Evolutionary conservation across 768 basidiomycete genomes (phyloP), one percentile per base, ranked within the genome.

Genomic region (Serendipita sp.): DNA sequence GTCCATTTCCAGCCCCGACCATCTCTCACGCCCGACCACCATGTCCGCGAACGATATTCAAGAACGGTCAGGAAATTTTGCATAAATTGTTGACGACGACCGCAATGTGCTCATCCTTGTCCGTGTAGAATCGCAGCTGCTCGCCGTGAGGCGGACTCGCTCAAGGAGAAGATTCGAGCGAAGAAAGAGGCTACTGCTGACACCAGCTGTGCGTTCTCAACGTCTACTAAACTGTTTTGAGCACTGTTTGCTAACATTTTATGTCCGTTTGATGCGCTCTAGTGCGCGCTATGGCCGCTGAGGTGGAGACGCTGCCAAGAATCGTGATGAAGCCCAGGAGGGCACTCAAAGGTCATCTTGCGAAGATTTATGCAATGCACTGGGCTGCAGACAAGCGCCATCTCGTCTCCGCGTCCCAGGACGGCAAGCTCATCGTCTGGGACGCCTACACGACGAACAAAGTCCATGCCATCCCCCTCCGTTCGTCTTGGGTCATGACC

Each of bases 361-460:
- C 95, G 67, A 99, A 99, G 81, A 98, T 99, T 72, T 99, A 99
- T 75, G 95, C 95, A 56, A 96, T 99, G 90, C 96, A 99, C 75
- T 99, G 96, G 96, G 89, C 95, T 38, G 85, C 89, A 63, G 95
- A 99, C 79, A 84, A 92, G 72, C 82, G 96, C 71, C 95, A 99
- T 79, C 84, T 99, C 67, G 95, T 99, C 41, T 98, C 96, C 15
- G 95, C 95, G n/a, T 98, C 95, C 2, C 95, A 99, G 74, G 95
- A 99, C 73, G 95, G 95, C 63, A 99, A 99, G 76, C 83, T 99
- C 66, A 98, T 99, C 73, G 95, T 99, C 64, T 99, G 95, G 95
- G 95, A 99, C 75, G 95, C 95, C 62, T 98, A 98, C 76, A 98
- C 95, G n/a, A 96, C 94, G 66, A 99, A 99, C 83, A 99, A 99